Conservation (phyloP, 78 protist genomes). For the Bigelowiella natans region DNA sequence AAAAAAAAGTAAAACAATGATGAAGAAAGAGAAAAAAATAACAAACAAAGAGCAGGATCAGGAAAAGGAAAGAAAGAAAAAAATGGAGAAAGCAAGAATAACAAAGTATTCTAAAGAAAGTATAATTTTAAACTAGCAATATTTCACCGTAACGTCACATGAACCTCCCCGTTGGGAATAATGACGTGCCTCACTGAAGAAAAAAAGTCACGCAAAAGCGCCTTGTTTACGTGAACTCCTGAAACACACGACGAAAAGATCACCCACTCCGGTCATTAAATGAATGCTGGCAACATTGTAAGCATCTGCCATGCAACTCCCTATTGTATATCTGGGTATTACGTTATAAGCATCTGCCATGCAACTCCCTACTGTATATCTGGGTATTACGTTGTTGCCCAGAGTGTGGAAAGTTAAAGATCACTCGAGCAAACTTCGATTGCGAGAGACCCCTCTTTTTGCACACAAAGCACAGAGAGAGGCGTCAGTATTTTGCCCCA, state of each 20-base stretch:
- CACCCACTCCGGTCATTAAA: neutral
- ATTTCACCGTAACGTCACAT: neutral
- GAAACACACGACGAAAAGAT: neutral
- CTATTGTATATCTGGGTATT: too few relatives aligned
- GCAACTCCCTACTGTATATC: neutral
- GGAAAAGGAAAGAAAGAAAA: too few relatives aligned
- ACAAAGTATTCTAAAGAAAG: too few relatives aligned
- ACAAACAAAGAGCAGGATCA: too few relatives aligned
- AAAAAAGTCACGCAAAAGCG: neutral
- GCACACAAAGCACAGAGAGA: neutral
- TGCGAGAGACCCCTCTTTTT: neutral
- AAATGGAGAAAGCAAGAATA: too few relatives aligned
- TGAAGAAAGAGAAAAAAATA: too few relatives aligned
- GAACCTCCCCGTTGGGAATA: neutral
- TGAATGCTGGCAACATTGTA: neutral
- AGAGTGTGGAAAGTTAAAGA: slow-evolving; percentile 1
- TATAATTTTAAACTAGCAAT: too few relatives aligned
- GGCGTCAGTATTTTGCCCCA: too few relatives aligned
- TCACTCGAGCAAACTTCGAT: neutral
- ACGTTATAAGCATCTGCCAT: neutral
- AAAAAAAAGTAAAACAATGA: too few relatives aligned
- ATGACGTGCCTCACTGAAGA: neutral
- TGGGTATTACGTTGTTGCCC: neutral
- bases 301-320: neutral
- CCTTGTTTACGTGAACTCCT: neutral